Percentiles rank a stretch among this genome's conserved stretches.
Conservation (phyloP, 495 filamentous ascomycete species). For the Haplographium delicatum region DNA sequence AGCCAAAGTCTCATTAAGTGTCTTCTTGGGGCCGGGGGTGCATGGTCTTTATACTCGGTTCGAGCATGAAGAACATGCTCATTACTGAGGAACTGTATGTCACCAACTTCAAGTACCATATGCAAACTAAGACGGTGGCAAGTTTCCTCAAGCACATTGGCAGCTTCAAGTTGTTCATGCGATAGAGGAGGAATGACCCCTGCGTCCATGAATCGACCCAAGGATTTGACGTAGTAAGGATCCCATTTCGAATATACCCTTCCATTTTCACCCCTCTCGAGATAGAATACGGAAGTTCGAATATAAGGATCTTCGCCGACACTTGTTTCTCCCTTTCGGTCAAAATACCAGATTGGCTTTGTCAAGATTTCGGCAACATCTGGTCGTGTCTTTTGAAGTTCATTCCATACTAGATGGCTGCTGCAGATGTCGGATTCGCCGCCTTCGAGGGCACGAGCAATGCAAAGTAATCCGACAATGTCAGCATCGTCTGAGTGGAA, state of each 20-base stretch:
- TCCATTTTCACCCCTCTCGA: slow-evolving; percentile 46
- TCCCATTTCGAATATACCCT: slow-evolving; percentile 63
- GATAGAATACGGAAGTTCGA: slow-evolving; percentile 65
- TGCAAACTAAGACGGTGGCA: slow-evolving; percentile 61
- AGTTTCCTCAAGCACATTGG: slow-evolving; percentile 60
- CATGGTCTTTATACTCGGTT: slow-evolving; percentile 61
- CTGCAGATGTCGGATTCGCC: slow-evolving; percentile 82
- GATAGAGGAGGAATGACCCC: slow-evolving; percentile 65
- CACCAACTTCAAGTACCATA: slow-evolving; percentile 74
- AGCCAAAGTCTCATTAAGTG: slow-evolving; percentile 87
- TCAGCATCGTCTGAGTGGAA: slow-evolving; percentile 84
- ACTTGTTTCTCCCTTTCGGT: slow-evolving; percentile 82
- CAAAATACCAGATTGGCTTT: slow-evolving; percentile 85
- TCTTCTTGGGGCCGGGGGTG: slow-evolving; percentile 55
- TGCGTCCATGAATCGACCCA: slow-evolving; percentile 58
- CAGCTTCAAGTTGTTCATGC: slow-evolving; percentile 55
- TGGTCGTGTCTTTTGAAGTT: slow-evolving; percentile 65
- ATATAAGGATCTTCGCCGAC: slow-evolving; percentile 73
- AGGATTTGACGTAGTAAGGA: slow-evolving; percentile 68
- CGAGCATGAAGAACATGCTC: slow-evolving; percentile 64
- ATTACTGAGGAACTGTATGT: slow-evolving; percentile 60
- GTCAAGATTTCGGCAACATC: slow-evolving; percentile 73
- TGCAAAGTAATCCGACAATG: slow-evolving; percentile 80
- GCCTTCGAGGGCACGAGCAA: slow-evolving; percentile 70
- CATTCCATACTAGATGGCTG: slow-evolving; percentile 78